Evolutionary conservation across 768 basidiomycete genomes (phyloP), one percentile per base, ranked within the genome.

Genomic region (Trametes maxima): DNA sequence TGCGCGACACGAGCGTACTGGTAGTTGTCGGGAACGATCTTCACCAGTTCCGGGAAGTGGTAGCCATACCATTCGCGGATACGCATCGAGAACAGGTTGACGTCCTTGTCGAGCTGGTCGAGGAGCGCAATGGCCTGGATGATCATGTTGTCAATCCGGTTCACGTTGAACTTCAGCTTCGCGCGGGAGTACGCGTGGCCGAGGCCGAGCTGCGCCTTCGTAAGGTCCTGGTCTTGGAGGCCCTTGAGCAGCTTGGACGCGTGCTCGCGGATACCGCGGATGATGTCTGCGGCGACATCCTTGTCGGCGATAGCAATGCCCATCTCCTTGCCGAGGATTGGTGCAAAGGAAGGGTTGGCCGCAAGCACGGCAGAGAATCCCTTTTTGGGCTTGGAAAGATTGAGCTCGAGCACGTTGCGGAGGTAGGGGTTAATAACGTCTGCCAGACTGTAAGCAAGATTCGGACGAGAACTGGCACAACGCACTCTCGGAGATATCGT

Each of bases 61-160:
- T 95, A 98, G 7, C 96, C 96, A 74, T 98, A 98, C 96, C 96
- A 98, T 74, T 98, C 96, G 69, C 96, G 84, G 52, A 97, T 88
- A 36, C 96, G 92, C 96, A 98, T 98, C 19, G 95, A 90, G 74
- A 98, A 98, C 33, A 95, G 86, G 80, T 98, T 98, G 76, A 98
- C 94, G 75, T 98, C 96, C 81, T 98, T 98, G 84, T 98, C 96
- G 70, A 98, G 89, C 71, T 98, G 95, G 78, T 98, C 96, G 69
- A 97, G 91, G 59, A 98, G 88, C 5, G 95, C 92, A 73, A 98
- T 98, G 61, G 96, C 96, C 77, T 98, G 96, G 68, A 98, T 98
- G 77, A 98, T 98, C 96, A 98, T 98, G 82, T 98, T 97, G 78
- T 97, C 95, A 58, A 92, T 85, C 54, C 93, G 84, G 81, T 95